phyloP scores from a whole-genome alignment of 179 eudicot species.

The Carnegiea gigantea region DNA sequence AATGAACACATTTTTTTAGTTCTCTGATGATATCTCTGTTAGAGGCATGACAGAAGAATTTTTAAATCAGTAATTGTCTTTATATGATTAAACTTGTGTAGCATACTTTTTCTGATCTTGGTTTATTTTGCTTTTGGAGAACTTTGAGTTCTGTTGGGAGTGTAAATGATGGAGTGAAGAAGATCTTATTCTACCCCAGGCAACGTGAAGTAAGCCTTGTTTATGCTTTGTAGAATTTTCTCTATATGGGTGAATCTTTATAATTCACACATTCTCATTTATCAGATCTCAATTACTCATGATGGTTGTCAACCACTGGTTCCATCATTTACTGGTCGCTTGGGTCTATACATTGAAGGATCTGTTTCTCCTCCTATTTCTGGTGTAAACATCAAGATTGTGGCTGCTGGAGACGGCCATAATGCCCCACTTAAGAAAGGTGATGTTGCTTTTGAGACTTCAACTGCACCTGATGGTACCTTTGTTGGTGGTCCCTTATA shows the following conservation, averaged over 20 bases:
- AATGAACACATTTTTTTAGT: not conserved
- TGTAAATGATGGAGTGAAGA: slow-evolving; percentile 51
- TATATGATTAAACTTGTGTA: not conserved
- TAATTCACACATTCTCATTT: slow-evolving; percentile 11
- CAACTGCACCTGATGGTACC: slow-evolving; percentile 67
- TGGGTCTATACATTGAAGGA: slow-evolving; percentile 91
- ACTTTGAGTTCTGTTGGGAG: slow-evolving; percentile 26
- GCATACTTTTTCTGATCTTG: slow-evolving; percentile 4
- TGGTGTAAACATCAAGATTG: slow-evolving; percentile 67
- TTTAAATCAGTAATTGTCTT: not conserved
- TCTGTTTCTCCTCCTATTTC: slow-evolving; percentile 87
- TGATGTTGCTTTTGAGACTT: slow-evolving; percentile 72
- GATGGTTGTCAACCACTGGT: slow-evolving; percentile 81
- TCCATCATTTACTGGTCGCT: slow-evolving; percentile 76
- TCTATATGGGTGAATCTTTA: not conserved
- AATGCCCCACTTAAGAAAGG: slow-evolving; percentile 65
- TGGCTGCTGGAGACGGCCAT: slow-evolving; percentile 69
- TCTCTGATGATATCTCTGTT: not conserved
- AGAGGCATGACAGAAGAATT: not conserved
- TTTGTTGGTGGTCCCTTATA: slow-evolving; percentile 86
- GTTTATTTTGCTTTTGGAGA: slow-evolving; percentile 25
- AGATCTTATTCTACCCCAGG: slow-evolving; percentile 83
- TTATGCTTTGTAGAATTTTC: slow-evolving; percentile 14
- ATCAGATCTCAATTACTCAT: slow-evolving; percentile 57
- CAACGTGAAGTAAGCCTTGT: slow-evolving; percentile 59